Base-by-base conservation (phyloP, 2,329 filamentous ascomycete genomes). In the Ceratocystis albifundus region DNA sequence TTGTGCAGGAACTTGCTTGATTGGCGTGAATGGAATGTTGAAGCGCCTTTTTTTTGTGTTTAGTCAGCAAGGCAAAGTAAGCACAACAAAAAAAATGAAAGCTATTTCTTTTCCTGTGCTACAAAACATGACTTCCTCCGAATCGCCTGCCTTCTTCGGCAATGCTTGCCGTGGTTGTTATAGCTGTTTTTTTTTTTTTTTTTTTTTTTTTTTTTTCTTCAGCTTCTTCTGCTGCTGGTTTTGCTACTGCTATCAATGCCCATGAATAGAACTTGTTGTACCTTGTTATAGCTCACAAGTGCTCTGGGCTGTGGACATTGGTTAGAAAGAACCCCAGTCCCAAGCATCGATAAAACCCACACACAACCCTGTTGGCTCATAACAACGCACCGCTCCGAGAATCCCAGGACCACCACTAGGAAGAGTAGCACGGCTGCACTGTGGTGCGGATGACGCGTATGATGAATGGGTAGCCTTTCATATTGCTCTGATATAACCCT, bases 21-120 rank as follows among this genome's bases (percentile, higher is more conserved):
- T 62, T 67, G 62, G 62, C 66, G 66, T 65, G 66, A 67, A 67
- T 36, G 66, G 66, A 65, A 67, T 67, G 66, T 67, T 65, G 55
- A 67, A 67, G 66, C 66, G 66, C 66, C 44, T 45, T 45, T 44
- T 28, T 50, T 44, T 28, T 50, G 28, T 32, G 32, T 41, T 41
- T 41, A 10, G 36, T 41, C 36, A 41, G 10, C 36, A 5, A 32
- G 30, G 32, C 32, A 36, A 48, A 50, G 22, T 25, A 22, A 50
- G 22, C n/a, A 48, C 20, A n/a, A 48, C 4, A 48, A 48, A 20
- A 48, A 48, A 48, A 48, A 48, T 5, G n/a, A 46, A 46, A 46
- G n/a, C 45, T 8, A 6, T 50, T 50, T 50, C 10, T 50, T 50
- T 25, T 50, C 46, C 36, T 12, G 36, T 41, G n/a, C 17, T 22